Conservation (phyloP, 768 basidiomycete genomes). For the Lactarius hatsudake region DNA sequence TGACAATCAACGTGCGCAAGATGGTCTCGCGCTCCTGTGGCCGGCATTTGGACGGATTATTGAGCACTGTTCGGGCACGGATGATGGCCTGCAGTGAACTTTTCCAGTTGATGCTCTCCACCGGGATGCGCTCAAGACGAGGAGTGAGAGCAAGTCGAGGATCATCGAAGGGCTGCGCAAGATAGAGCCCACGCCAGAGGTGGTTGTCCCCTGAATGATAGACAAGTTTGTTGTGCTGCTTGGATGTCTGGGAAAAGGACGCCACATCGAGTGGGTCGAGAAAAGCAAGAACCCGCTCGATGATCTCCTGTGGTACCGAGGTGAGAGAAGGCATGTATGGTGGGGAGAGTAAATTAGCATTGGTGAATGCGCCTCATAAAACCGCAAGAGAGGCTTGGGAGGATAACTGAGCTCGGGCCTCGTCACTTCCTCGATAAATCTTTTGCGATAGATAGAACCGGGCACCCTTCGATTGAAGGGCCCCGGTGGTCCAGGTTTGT, state of each 20-base stretch:
- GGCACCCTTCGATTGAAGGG: too few relatives aligned
- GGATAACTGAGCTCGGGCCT: background rate
- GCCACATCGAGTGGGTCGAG: conserved; percentile 64
- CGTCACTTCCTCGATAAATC: background rate
- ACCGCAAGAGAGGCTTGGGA: background rate
- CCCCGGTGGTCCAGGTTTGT: too few relatives aligned
- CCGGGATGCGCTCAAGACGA: conserved; percentile 29
- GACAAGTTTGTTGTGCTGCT: conserved; percentile 41
- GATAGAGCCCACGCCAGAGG: conserved; percentile 67
- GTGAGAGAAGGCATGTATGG: conserved; percentile 9
- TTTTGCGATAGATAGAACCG: too few relatives aligned
- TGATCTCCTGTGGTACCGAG: conserved; percentile 52
- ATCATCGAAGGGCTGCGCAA: conserved; percentile 61
- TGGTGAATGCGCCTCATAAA: conserved; percentile 2
- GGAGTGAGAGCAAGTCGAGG: conserved; percentile 48
- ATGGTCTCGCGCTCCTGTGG: conserved; percentile 44
- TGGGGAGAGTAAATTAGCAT: background rate
- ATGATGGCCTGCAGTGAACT: conserved; percentile 51
- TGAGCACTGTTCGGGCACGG: conserved; percentile 50
- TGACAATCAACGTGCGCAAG: conserved; percentile 49
- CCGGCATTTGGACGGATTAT: conserved; percentile 35
- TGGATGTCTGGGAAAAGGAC: conserved; percentile 49
- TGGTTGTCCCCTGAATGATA: conserved; percentile 45
- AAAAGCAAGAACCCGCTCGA: conserved; percentile 55
- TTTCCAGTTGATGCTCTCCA: conserved; percentile 44